Percentiles rank a stretch among this genome's conserved stretches.
These are phyloP conservation scores for Beauveria brongniartii DNA, from an alignment of 2,329 filamentous ascomycete genomes.

Conservation along the genomic window DNA sequence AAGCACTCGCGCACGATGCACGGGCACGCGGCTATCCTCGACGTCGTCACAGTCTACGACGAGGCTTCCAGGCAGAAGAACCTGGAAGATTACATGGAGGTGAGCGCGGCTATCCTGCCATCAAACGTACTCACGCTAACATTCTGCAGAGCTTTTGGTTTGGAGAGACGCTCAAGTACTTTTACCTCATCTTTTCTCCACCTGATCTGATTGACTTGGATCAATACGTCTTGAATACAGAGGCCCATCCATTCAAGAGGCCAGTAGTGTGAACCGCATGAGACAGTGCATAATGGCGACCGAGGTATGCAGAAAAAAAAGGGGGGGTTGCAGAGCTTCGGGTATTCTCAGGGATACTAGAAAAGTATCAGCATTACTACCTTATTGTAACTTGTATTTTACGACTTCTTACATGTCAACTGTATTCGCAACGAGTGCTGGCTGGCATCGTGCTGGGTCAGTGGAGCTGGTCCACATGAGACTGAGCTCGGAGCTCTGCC, in stretches of 20 bases:
- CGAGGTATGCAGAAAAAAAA: not conserved
- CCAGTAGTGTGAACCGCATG: constrained; percentile 3
- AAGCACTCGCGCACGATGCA: constrained; percentile 49
- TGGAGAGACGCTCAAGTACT: constrained; percentile 57
- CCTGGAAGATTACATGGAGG: constrained; percentile 51
- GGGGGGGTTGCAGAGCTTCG: not conserved
- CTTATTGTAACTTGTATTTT: not conserved
- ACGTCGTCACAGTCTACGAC: constrained; percentile 36
- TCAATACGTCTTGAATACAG: constrained; percentile 50
- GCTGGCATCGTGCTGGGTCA: not conserved
- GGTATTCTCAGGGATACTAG: not conserved
- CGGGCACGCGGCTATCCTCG: constrained; percentile 55
- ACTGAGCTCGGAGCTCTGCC: not conserved
- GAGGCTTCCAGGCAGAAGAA: constrained; percentile 39
- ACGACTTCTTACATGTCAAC: too few species aligned
- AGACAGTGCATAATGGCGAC: not conserved
- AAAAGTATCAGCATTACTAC: not conserved
- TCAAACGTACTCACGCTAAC: constrained; percentile 55
- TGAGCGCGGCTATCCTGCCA: constrained; percentile 26
- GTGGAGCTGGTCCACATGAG: constrained; percentile 6
- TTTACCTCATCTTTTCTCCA: constrained; percentile 51
- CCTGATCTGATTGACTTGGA: constrained; percentile 50
- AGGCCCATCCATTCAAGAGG: constrained; percentile 42
- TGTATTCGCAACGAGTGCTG: not conserved
- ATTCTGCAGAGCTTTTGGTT: constrained; percentile 62